Evolutionary conservation across 1,284 basidiomycete species (phyloP).

Genomic region (Malassezia sympodialis): DNA sequence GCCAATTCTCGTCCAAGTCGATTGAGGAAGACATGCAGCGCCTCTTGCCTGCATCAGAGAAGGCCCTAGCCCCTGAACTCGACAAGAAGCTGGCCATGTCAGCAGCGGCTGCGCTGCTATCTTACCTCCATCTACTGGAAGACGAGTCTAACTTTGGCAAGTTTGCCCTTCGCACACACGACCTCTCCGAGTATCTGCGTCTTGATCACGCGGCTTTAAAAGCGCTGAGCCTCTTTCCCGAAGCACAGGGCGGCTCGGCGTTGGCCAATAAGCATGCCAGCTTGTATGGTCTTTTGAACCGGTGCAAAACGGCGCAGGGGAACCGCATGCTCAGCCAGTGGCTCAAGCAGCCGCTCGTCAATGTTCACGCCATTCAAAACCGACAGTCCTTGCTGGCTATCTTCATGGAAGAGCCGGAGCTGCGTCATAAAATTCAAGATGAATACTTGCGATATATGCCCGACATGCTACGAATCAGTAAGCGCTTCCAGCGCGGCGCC

Average conservation of each 20-base stretch:
- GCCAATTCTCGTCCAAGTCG: constrained; percentile 67
- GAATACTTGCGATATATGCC: constrained; percentile 83
- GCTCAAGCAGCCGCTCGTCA: constrained; percentile 93
- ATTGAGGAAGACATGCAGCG: constrained; percentile 75
- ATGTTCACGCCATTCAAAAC: constrained; percentile 72
- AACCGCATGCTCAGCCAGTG: constrained; percentile 80
- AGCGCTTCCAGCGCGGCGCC: constrained; percentile 74
- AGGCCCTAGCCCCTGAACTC: constrained; percentile 56
- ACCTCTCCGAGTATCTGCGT: constrained; percentile 87
- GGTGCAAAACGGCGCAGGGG: constrained; percentile 92
- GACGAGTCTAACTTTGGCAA: constrained; percentile 72
- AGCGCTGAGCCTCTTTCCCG: constrained; percentile 76
- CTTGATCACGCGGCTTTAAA: constrained; percentile 87
- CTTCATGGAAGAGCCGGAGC: constrained; percentile 68
- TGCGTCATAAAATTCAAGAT: constrained; percentile 65
- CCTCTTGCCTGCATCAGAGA: constrained; percentile 52
- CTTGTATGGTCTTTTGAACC: constrained; percentile 78
- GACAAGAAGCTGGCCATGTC: constrained; percentile 68
- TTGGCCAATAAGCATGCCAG: constrained; percentile 51
- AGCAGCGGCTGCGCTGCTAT: constrained; percentile 68
- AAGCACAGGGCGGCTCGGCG: constrained; percentile 36
- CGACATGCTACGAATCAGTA: constrained; percentile 83
- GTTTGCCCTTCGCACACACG: constrained; percentile 74
- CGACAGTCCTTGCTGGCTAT: constrained; percentile 61
- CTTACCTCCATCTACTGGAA: constrained; percentile 71